Percentiles rank a stretch among this genome's conserved stretches.
Evolutionary conservation across 495 filamentous ascomycete genomes (phyloP).

Genomic region (Aspergillus bertholletiae): DNA sequence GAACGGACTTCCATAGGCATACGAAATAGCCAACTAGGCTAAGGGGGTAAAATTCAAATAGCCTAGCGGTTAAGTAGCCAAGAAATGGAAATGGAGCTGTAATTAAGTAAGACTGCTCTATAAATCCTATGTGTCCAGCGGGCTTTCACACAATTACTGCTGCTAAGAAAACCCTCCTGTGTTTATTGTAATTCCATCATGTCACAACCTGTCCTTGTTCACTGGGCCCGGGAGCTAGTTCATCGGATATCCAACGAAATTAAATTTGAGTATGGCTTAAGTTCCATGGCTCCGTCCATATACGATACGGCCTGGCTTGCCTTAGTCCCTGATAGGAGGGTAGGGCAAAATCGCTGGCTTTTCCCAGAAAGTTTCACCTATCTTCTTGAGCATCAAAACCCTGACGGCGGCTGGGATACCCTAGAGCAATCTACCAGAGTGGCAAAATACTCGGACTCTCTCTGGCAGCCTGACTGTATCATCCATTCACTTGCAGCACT

Average conservation of each 20-base stretch:
- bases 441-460: background rate
- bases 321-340: background rate
- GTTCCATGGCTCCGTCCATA: constrained; percentile 4
- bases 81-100: too few relatives aligned
- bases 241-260: constrained; percentile 2
- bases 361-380: constrained; percentile 6
- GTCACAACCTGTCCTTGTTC: background rate
- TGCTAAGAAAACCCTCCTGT: background rate
- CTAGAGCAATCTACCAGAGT: background rate
- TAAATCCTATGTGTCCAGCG: background rate
- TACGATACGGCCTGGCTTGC: constrained; percentile 7
- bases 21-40: too few relatives aligned
- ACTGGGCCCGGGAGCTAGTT: background rate
- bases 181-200: background rate
- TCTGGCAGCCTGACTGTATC: constrained; percentile 2
- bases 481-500: constrained; percentile 3
- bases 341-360: background rate
- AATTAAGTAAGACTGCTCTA: background rate
- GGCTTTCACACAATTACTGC: background rate
- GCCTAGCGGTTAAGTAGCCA: too few relatives aligned
- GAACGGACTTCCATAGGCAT: too few relatives aligned
- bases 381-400: background rate
- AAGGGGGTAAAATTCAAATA: too few relatives aligned
- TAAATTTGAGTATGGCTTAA: background rate
- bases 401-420: constrained; percentile 5